These are phyloP conservation scores for Eragrostis tef DNA, from an alignment of 202 grass and related monocot genomes.

Conservation along the genomic window DNA sequence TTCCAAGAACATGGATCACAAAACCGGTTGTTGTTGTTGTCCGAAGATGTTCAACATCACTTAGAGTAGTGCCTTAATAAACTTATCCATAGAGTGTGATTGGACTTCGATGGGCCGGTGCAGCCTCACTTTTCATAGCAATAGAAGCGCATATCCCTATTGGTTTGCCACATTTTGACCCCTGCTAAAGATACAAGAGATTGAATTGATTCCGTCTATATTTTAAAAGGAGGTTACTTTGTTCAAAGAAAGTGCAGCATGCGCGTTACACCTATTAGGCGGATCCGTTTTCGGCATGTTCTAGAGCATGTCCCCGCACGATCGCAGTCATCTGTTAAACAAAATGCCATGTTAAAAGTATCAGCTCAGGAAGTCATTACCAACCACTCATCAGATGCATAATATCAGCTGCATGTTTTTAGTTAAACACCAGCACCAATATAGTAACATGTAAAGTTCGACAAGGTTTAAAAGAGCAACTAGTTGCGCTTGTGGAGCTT, in stretches of 20 bases:
- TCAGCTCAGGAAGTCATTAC: slow-evolving; percentile 27
- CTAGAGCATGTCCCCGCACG: slow-evolving; percentile 30
- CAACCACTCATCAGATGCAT: slow-evolving; percentile 45
- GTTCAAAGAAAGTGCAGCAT: slow-evolving; percentile 32
- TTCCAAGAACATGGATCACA: slow-evolving; percentile 30
- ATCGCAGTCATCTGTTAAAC: slow-evolving; percentile 39
- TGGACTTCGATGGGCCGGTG: slow-evolving; percentile 38
- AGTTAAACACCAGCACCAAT: slow-evolving; percentile 43
- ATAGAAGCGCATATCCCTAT: slow-evolving; percentile 36
- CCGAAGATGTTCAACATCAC: background rate
- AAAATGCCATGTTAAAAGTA: slow-evolving; percentile 48
- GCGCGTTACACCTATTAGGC: background rate
- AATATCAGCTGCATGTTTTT: slow-evolving; percentile 33
- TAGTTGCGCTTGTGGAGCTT: slow-evolving; percentile 52
- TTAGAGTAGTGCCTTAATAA: slow-evolving; percentile 11
- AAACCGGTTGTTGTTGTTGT: slow-evolving; percentile 6
- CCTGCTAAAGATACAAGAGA: slow-evolving; percentile 19
- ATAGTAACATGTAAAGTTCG: slow-evolving; percentile 37
- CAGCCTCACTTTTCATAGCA: slow-evolving; percentile 19
- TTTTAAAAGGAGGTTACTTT: no score
- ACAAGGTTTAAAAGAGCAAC: slow-evolving; percentile 24
- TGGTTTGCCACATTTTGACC: slow-evolving; percentile 36
- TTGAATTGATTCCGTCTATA: no score
- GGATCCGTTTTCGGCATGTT: slow-evolving; percentile 42
- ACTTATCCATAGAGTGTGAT: slow-evolving; percentile 19